These are phyloP conservation scores for Rhizopogon roseolus DNA, from an alignment of 768 basidiomycete species.

Conservation along the genomic window DNA sequence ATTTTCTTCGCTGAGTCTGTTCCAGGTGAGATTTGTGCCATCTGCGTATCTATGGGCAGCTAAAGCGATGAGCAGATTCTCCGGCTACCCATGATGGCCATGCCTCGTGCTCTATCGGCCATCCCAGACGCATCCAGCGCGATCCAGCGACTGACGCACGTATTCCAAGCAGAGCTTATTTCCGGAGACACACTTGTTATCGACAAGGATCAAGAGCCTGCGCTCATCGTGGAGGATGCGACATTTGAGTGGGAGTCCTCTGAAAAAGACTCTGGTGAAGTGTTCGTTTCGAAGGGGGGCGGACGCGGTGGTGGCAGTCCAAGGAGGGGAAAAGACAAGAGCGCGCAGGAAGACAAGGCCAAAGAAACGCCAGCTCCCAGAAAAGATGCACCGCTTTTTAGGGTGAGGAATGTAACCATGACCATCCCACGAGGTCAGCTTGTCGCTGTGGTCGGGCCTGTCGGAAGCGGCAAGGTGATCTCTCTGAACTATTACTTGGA, in stretches of 20 bases:
- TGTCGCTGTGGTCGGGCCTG: constrained; percentile 64
- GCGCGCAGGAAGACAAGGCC: constrained; percentile 4
- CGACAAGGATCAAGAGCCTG: too few species aligned
- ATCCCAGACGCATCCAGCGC: constrained; percentile 65
- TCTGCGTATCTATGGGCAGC: background rate
- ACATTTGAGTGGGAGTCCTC: constrained; percentile 62
- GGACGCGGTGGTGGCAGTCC: constrained; percentile 4
- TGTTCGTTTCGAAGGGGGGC: background rate
- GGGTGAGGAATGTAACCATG: constrained; percentile 46
- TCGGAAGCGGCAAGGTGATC: too few species aligned
- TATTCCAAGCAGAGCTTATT: constrained; percentile 48
- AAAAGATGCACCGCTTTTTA: constrained; percentile 30
- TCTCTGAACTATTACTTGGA: background rate
- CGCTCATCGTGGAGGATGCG: constrained; percentile 44
- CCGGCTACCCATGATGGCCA: constrained; percentile 65
- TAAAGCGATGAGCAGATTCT: constrained; percentile 40
- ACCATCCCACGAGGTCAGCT: constrained; percentile 50
- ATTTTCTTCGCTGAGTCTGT: constrained; percentile 61
- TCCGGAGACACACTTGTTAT: constrained; percentile 36
- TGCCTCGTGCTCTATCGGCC: constrained; percentile 57
- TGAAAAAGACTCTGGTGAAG: constrained; percentile 6
- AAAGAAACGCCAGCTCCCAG: constrained; percentile 7
- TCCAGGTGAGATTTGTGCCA: constrained; percentile 33
- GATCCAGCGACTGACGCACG: constrained; percentile 40
- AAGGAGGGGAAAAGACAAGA: background rate